Conservation (phyloP, 768 basidiomycete genomes). For the Tricholoma hemisulphureum region DNA sequence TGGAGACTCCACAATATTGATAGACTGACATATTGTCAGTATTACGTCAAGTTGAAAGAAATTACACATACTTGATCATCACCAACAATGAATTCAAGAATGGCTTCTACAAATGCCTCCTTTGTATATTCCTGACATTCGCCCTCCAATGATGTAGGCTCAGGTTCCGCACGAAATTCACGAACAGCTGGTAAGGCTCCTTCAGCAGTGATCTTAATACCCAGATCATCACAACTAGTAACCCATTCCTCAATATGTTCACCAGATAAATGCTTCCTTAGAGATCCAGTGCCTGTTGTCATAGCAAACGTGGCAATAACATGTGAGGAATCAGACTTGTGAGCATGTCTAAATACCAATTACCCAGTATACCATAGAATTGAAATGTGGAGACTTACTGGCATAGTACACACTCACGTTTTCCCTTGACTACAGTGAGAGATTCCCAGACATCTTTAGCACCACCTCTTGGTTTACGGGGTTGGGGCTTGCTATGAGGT, state of each 20-base stretch:
- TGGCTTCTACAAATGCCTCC: background rate
- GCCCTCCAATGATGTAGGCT: too few relatives aligned
- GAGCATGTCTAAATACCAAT: background rate
- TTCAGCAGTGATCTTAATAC: constrained; percentile 15
- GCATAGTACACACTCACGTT: too few relatives aligned
- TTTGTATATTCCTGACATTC: constrained; percentile 12
- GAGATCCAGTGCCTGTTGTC: constrained; percentile 6
- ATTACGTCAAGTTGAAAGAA: background rate
- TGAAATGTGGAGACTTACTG: too few relatives aligned
- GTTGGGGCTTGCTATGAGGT: background rate
- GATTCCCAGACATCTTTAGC: too few relatives aligned
- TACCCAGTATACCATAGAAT: too few relatives aligned
- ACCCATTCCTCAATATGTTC: constrained; percentile 16
- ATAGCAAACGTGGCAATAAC: background rate
- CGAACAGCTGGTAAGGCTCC: background rate
- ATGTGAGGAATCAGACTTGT: background rate
- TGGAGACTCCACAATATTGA: background rate
- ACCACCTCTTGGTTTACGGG: background rate
- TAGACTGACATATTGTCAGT: background rate
- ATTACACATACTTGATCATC: background rate
- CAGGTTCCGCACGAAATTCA: background rate
- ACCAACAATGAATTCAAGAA: background rate
- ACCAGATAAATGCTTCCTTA: constrained; percentile 4
- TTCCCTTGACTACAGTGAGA: too few relatives aligned
- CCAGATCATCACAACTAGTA: constrained; percentile 12